A percentile compares a stretch with the other conserved stretches of the same genome.
Evolutionary conservation across 2,329 filamentous ascomycete genomes (phyloP).

Genomic region (Leptographium lundbergii): DNA sequence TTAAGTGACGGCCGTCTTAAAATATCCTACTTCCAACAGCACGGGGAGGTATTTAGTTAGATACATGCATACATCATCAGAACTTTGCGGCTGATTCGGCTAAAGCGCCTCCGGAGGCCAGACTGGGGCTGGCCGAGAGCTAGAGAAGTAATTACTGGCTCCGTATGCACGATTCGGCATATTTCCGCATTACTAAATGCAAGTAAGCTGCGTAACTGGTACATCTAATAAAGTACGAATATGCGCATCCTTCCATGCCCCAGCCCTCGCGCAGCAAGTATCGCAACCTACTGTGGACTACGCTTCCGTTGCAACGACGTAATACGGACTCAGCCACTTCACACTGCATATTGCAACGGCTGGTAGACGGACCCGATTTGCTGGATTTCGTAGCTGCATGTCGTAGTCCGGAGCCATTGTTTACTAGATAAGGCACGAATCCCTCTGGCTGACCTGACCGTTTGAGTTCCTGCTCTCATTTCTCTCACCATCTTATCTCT

Average conservation of each 20-base stretch:
- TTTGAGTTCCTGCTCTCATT: neutral
- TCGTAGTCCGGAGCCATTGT: neutral
- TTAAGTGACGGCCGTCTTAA: too few relatives aligned
- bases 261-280: neutral
- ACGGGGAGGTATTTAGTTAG: too few relatives aligned
- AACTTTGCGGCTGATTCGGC: neutral
- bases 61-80: neutral
- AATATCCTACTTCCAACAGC: too few relatives aligned
- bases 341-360: neutral
- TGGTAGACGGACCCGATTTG: neutral
- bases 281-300: neutral
- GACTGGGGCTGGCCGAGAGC: neutral
- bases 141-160: neutral
- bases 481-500: neutral
- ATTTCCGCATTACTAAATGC: neutral
- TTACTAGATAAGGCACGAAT: neutral
- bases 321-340: constrained; percentile 4
- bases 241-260: neutral
- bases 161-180: neutral
- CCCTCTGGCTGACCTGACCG: neutral
- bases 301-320: neutral
- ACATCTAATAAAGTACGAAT: neutral
- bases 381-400: neutral
- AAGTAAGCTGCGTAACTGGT: neutral
- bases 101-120: neutral